A percentile compares a stretch with the other conserved stretches of the same genome.
phyloP scores from a whole-genome alignment of 2,329 filamentous ascomycete genomes.

The Pseudopyricularia javanii region DNA sequence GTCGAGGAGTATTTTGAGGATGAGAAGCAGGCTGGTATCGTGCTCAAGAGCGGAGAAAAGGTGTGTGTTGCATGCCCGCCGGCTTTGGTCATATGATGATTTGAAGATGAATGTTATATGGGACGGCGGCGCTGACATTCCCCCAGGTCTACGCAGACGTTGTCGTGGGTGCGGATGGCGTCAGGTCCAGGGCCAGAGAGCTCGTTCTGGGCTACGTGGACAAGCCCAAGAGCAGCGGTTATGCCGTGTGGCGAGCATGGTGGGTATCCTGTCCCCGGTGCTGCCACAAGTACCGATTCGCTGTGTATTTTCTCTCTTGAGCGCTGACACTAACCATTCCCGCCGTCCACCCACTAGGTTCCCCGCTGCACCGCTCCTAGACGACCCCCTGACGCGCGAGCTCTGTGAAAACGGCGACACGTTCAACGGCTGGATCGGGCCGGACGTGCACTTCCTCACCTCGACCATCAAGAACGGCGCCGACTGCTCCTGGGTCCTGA shows the following conservation, averaged over 20 bases:
- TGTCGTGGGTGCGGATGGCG: constrained; percentile 42
- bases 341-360: constrained; percentile 29
- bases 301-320: background rate
- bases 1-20: constrained; percentile 44
- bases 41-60: constrained; percentile 6
- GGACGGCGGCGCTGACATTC: background rate
- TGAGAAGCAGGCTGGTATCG: constrained; percentile 28
- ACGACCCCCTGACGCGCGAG: constrained; percentile 36
- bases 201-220: constrained; percentile 37
- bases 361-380: constrained; percentile 35
- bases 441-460: constrained; percentile 43
- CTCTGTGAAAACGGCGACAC: constrained; percentile 45
- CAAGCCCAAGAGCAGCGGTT: constrained; percentile 36
- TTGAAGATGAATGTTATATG: background rate
- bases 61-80: background rate
- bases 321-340: constrained; percentile 29
- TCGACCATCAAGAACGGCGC: constrained; percentile 41
- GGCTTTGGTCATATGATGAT: background rate
- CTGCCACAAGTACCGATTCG: background rate
- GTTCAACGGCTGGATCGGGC: constrained; percentile 46
- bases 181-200: constrained; percentile 37
- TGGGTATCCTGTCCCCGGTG: background rate
- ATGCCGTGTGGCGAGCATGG: constrained; percentile 41
- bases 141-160: constrained; percentile 29
- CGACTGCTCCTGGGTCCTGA: constrained; percentile 47